Percentiles rank a stretch among this genome's conserved stretches.
phyloP scores from a whole-genome alignment of 2,329 filamentous ascomycete species.

The Ophiostoma quercus region DNA sequence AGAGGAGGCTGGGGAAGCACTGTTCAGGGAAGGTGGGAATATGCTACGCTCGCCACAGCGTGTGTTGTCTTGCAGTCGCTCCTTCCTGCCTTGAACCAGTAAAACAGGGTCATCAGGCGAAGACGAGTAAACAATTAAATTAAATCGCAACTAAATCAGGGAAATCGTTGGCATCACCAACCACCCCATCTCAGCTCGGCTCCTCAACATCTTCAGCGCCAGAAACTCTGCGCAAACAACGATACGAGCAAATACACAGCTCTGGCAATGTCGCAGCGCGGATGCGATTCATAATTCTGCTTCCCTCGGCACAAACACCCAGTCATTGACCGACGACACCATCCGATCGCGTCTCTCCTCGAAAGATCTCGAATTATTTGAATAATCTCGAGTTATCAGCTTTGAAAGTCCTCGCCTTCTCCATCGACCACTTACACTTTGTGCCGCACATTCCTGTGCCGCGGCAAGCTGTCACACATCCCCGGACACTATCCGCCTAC shows the following conservation, averaged over 20 bases:
- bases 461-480: background rate
- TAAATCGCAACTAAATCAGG: slow-evolving; percentile 2
- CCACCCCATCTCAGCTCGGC: slow-evolving; percentile 7
- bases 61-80: slow-evolving; percentile 1
- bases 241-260: background rate
- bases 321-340: background rate
- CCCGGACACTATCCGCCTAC: background rate
- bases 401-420: background rate
- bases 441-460: background rate
- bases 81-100: background rate
- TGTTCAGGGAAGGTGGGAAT: background rate
- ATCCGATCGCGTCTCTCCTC: background rate
- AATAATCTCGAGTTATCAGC: background rate
- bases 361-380: too few relatives aligned
- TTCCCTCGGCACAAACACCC: background rate
- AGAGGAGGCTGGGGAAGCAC: slow-evolving; percentile 8
- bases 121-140: slow-evolving; percentile 10
- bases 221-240: background rate
- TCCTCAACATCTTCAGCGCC: background rate
- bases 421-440: background rate
- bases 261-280: slow-evolving; percentile 12
- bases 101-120: background rate
- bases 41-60: background rate
- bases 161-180: slow-evolving; percentile 10
- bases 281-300: background rate